Evolutionary conservation across 2,329 filamentous ascomycete species (phyloP).

Genomic region (Curvularia sp.): DNA sequence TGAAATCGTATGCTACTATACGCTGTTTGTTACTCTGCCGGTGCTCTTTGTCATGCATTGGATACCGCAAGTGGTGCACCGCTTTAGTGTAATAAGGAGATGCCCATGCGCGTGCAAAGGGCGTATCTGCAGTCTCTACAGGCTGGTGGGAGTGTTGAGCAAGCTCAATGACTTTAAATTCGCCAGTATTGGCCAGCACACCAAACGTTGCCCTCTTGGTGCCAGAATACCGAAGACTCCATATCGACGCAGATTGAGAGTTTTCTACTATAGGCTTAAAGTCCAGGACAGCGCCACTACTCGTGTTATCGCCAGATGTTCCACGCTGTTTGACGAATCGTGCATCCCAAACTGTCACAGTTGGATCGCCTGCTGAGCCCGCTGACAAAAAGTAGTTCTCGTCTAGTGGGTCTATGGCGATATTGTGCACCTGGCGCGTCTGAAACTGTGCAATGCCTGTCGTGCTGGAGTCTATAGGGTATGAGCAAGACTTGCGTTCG

Average conservation of each 20-base stretch:
- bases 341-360: constrained; percentile 79
- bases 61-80: constrained; percentile 53
- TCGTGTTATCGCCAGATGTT: constrained; percentile 59
- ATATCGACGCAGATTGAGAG: constrained; percentile 60
- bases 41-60: constrained; percentile 56
- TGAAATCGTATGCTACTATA: constrained; percentile 68
- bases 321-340: constrained; percentile 56
- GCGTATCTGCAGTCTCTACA: constrained; percentile 28
- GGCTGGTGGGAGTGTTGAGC: constrained; percentile 57
- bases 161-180: constrained; percentile 64
- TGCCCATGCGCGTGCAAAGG: constrained; percentile 47
- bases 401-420: constrained; percentile 80
- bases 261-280: constrained; percentile 63
- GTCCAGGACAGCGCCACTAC: constrained; percentile 63
- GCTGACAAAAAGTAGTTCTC: constrained; percentile 86
- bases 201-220: constrained; percentile 65
- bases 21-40: constrained; percentile 56
- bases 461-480: constrained; percentile 48
- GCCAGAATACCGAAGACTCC: constrained; percentile 68
- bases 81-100: constrained; percentile 56
- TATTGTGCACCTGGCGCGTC: constrained; percentile 68
- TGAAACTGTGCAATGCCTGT: constrained; percentile 58
- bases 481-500: constrained; percentile 21
- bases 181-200: constrained; percentile 65
- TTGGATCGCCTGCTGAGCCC: constrained; percentile 73